phyloP scores from a whole-genome alignment of 1,139 yeast species.

The Blastobotrys malaysiensis region DNA sequence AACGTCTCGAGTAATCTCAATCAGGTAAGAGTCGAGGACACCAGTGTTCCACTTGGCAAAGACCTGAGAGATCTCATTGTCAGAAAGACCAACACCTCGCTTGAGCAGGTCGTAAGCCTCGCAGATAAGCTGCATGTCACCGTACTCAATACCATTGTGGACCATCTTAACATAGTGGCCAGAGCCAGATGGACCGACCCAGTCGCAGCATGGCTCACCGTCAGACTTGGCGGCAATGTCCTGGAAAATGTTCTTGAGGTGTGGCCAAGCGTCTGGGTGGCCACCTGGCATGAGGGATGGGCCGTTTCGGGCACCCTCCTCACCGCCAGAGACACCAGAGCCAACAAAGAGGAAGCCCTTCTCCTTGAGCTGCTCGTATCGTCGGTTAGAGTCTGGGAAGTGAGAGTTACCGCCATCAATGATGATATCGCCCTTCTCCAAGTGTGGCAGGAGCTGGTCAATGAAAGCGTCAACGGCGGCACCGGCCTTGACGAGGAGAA shows the following conservation, averaged over 20 bases:
- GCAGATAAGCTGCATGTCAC: slow-evolving; percentile 99
- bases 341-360: slow-evolving; percentile 94
- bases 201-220: slow-evolving; percentile 99
- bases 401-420: slow-evolving; percentile 99
- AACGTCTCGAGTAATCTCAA: slow-evolving; percentile 96
- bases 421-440: slow-evolving; percentile 96
- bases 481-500: slow-evolving; percentile 95
- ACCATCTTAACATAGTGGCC: slow-evolving; percentile 99
- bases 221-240: slow-evolving; percentile 92
- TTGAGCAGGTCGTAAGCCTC: slow-evolving; percentile 96
- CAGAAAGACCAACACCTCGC: slow-evolving; percentile 85
- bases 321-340: slow-evolving; percentile 99
- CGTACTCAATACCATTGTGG: slow-evolving; percentile 99
- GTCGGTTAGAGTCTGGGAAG: slow-evolving; percentile 98
- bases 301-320: slow-evolving; percentile 99
- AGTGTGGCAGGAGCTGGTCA: slow-evolving; percentile 75
- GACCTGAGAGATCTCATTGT: slow-evolving; percentile 92
- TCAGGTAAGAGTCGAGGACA: slow-evolving; percentile 92
- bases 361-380: slow-evolving; percentile 79
- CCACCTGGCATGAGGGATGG: slow-evolving; percentile 99
- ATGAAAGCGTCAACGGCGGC: slow-evolving; percentile 89
- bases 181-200: slow-evolving; percentile 99
- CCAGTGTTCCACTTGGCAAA: slow-evolving; percentile 95
- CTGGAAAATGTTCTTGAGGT: slow-evolving; percentile 94
- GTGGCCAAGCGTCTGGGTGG: slow-evolving; percentile 97